phyloP scores from a whole-genome alignment of 176 grass and related monocot species.

The Carex scoparia region DNA sequence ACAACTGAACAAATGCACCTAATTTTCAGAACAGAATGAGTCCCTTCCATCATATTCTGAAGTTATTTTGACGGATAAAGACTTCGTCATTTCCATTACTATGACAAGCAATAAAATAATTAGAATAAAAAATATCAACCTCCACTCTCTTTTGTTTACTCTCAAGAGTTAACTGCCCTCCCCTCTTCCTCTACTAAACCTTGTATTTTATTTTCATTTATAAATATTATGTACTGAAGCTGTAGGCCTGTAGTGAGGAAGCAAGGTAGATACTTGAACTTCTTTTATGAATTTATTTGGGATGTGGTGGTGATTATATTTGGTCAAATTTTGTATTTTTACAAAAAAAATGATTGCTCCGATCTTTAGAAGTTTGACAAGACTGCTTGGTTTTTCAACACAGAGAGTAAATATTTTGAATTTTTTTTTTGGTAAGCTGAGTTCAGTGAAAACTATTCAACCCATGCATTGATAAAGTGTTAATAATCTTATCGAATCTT shows the following conservation, averaged over 20 bases:
- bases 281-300: background rate
- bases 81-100: background rate
- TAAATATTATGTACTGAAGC: background rate
- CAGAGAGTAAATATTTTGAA: too few species aligned
- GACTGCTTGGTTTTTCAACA: too few species aligned
- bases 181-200: background rate
- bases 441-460: background rate
- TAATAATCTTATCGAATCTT: too few species aligned
- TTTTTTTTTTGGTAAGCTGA: background rate
- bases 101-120: background rate
- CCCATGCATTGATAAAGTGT: too few species aligned
- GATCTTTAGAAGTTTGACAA: background rate
- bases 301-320: background rate
- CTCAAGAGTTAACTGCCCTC: background rate
- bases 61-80: background rate
- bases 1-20: too few species aligned
- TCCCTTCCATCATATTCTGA: background rate
- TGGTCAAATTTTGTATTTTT: background rate
- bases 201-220: background rate
- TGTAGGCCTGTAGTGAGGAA: background rate
- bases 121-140: background rate
- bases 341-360: background rate
- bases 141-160: background rate
- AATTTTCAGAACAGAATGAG: background rate
- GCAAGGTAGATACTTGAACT: background rate